Base-by-base conservation (phyloP, 805 yeast genomes). In the Sungouiozyma intestinalis region DNA sequence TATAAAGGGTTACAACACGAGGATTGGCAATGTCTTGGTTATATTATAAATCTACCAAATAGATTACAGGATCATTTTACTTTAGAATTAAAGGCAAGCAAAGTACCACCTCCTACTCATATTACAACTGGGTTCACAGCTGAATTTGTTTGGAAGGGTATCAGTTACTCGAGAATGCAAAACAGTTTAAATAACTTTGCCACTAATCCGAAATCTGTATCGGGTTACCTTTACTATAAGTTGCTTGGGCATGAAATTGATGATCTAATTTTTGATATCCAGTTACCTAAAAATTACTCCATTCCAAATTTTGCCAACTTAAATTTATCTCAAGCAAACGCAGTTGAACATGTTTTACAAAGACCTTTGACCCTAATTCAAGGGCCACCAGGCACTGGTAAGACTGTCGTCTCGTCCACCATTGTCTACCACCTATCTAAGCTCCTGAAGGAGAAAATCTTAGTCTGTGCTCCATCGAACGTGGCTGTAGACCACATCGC, bases 371-470 rank as follows among this genome's bases (percentile, higher is more conserved):
- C 92, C 4, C 69, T 86, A 49, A 85, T 86, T 47, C 96, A 88
- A 60, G 97, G 97, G 15, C 97, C 97, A 8, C 97, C 97, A 3
- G 95, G 95, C 48, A 88, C 97, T 0, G 97, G 97, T 58, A 88
- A 88, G 57, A 88, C 97, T 1, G 94, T 85, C 14, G 87, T 95
- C 0, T 85, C 95, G 0, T 90, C 95, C 2, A 80, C 94, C 0
- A 84, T 88, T 44, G 75, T 87, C 24, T 81, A 84, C 51, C 95
- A 85, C 53, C 65, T 86, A 41, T 69, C 78, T 2, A 74, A 76
- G 45, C 55, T 79, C 46, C 76, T 74, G 51, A 74, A 74, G 42
- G 79, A 76, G 38, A 74, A 76, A 47, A 77, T 87, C 7, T 68
- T 88, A 34, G 96, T 87, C 2, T 85, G 95, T 68, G 96, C 97